Evolutionary conservation across 2,329 filamentous ascomycete species (phyloP), one percentile per base, ranked within the genome.

Genomic region (Blastomyces silverae): DNA sequence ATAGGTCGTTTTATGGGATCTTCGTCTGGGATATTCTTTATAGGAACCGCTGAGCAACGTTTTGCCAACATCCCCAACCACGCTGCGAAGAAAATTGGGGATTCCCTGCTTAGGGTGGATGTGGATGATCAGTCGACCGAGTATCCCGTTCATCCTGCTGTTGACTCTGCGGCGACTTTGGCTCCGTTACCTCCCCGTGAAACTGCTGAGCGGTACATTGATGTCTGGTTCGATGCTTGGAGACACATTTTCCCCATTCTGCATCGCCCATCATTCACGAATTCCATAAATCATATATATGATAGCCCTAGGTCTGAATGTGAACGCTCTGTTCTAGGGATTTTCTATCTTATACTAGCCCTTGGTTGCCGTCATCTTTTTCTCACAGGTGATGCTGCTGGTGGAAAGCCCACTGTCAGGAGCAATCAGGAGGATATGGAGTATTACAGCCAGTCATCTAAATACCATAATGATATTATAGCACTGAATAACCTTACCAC

Each of bases 1-100:
- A 62, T 66, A 31, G 66, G 66, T 17, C 63, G 66, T 20, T 67
- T 66, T 28, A 67, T 67, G 31, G 66, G 66, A 13, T 66, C 66
- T 50, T 67, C 66, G 4, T 66, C 65, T 2, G 66, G 66, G 0
- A 65, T 67, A 39, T 67, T 66, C 53, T 67, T 67, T 39, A 65
- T 67, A 31, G 66, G 66, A 13, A 66, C 63, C 25, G 66, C 66
- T 11, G 46, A 66, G 58, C 66, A 67, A 57, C 59, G 59, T 50
- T 60, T 67, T 44, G 52, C 64, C 8, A 67, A 55, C 46, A 44
- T 66, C 56, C 52, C 39, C 31, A 50, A 66, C 8, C 11, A 48
- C 6, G n/a, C 62, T n/a, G 62, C 56, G 57, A 62, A 64, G 46
- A 48, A 61, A 42, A 58, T 67, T 31, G 62, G 65, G 2, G 64